These are phyloP conservation scores for Populus trichocarpa DNA, from an alignment of 441 rosid species.

Conservation along the genomic window DNA sequence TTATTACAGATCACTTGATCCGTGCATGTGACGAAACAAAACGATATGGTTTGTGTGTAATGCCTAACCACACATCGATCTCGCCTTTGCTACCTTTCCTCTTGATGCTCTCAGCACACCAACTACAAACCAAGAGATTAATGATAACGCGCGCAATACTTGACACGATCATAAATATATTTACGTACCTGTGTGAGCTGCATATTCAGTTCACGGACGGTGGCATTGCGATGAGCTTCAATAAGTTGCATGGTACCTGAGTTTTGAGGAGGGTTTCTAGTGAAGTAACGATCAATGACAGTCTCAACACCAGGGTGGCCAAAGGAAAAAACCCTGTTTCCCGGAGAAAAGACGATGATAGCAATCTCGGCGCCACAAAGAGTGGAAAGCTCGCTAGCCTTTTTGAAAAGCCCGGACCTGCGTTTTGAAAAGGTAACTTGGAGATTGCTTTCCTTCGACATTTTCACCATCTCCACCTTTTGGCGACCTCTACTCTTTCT, in stretches of 20 bases:
- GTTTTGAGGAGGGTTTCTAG: conserved; percentile 18
- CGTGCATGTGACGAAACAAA: too few species aligned
- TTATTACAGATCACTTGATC: too few species aligned
- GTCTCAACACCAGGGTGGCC: conserved; percentile 47
- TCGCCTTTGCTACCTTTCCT: too few species aligned
- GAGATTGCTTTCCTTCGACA: conserved; percentile 35
- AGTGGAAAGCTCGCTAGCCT: conserved; percentile 50
- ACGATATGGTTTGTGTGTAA: too few species aligned
- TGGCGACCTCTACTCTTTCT: conserved; percentile 43
- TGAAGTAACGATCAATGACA: conserved; percentile 28
- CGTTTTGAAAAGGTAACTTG: conserved; percentile 54
- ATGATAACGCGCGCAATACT: not conserved
- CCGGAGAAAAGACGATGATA: conserved; percentile 38
- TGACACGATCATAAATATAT: not conserved
- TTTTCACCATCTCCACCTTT: conserved; percentile 36
- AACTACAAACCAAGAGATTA: too few species aligned
- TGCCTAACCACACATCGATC: too few species aligned
- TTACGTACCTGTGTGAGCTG: conserved; percentile 39
- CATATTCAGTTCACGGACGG: conserved; percentile 31
- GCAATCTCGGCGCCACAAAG: conserved; percentile 45
- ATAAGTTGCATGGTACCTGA: conserved; percentile 33
- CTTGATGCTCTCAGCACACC: too few species aligned
- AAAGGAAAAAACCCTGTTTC: conserved; percentile 43
- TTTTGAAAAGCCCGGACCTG: conserved; percentile 45
- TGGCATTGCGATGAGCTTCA: conserved; percentile 28